A percentile compares a stretch with the other conserved stretches of the same genome.
phyloP scores from a whole-genome alignment of 2,329 filamentous ascomycete species.

The Ophiosphaerella narmari region DNA sequence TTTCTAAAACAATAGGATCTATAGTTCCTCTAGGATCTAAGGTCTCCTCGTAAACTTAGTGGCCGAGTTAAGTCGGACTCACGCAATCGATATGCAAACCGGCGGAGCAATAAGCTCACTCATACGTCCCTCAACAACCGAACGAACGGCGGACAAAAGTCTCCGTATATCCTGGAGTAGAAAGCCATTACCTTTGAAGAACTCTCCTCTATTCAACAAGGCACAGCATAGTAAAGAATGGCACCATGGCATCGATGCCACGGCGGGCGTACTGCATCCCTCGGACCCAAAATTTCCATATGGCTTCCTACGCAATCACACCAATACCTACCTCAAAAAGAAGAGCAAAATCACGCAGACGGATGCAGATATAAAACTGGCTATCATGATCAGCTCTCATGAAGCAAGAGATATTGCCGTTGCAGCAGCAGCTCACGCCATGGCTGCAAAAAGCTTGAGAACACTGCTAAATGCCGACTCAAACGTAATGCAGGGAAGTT shows the following conservation, averaged over 20 bases:
- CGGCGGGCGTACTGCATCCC: conserved; percentile 27
- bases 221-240: conserved; percentile 35
- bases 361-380: conserved; percentile 28
- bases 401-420: conserved; percentile 33
- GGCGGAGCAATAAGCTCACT: no score
- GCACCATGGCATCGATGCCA: conserved; percentile 31
- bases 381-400: conserved; percentile 24
- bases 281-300: conserved; percentile 33
- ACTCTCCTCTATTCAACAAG: conserved; percentile 25
- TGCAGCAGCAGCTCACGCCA: conserved; percentile 35
- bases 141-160: conserved; percentile 11
- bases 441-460: conserved; percentile 29
- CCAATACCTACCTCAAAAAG: conserved; percentile 36
- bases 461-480: conserved; percentile 28
- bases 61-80: no score
- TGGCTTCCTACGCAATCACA: conserved; percentile 23
- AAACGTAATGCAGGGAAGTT: conserved; percentile 32
- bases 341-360: conserved; percentile 34
- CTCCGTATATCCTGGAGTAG: conserved; percentile 16
- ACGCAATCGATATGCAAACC: no score
- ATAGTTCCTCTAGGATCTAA: no score
- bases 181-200: conserved; percentile 16
- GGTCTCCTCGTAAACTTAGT: no score
- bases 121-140: conserved; percentile 2
- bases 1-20: no score